A percentile compares a stretch with the other conserved stretches of the same genome.
These are phyloP conservation scores for Sergeia podlipaevii DNA, from an alignment of 208 protist genomes.

Conservation along the genomic window DNA sequence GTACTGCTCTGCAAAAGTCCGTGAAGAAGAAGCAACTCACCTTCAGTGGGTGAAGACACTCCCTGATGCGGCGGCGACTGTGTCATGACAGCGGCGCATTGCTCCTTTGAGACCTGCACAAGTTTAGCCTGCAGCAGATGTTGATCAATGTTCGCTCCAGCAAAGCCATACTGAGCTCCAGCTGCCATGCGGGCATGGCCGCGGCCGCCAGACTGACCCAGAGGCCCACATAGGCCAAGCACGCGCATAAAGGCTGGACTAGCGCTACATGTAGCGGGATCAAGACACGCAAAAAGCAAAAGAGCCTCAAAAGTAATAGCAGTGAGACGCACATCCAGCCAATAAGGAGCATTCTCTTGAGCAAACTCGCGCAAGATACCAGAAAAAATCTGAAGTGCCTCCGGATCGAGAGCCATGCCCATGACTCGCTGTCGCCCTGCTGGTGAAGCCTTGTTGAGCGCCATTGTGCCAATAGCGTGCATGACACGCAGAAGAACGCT, in stretches of 20 bases:
- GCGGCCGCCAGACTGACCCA: constrained; percentile 56
- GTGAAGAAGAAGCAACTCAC: constrained; percentile 18
- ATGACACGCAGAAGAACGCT: constrained; percentile 55
- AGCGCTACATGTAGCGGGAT: too few relatives aligned
- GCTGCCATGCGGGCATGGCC: constrained; percentile 39
- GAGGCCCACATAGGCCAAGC: constrained; percentile 71
- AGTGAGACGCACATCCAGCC: constrained; percentile 78
- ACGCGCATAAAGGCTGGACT: constrained; percentile 22
- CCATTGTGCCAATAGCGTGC: constrained; percentile 26
- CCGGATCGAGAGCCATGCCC: constrained; percentile 20
- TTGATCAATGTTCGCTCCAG: constrained; percentile 37
- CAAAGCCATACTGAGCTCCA: constrained; percentile 24
- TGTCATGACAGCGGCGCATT: constrained; percentile 1
- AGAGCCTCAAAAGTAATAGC: constrained; percentile 60
- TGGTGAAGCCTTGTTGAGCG: constrained; percentile 16
- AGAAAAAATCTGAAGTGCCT: constrained; percentile 25
- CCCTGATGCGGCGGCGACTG: background rate
- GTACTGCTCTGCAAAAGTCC: constrained; percentile 31
- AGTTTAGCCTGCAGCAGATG: constrained; percentile 25
- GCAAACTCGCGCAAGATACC: constrained; percentile 46
- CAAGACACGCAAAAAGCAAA: constrained; percentile 50
- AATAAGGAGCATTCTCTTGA: constrained; percentile 81
- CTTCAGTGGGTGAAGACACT: background rate
- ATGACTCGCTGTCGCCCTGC: background rate
- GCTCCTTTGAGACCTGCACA: constrained; percentile 17